Conservation (phyloP, 768 basidiomycete genomes). For the Kwoniella sp. region DNA sequence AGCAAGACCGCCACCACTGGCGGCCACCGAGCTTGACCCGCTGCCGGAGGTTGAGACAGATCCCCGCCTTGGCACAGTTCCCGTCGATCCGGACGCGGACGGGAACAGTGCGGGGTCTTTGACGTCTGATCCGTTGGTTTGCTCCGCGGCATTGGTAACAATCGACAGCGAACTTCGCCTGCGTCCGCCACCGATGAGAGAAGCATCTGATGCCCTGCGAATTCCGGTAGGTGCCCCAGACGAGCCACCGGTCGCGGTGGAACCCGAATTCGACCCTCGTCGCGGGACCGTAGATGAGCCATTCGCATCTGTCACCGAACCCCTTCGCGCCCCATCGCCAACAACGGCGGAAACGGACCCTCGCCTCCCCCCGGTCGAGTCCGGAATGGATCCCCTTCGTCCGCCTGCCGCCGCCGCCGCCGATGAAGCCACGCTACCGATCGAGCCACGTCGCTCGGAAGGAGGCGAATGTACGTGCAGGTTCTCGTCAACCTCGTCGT, state of each 20-base stretch:
- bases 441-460: slow-evolving; percentile 9
- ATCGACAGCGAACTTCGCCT: slow-evolving; percentile 9
- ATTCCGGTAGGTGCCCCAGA: not conserved
- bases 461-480: slow-evolving; percentile 49
- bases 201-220: slow-evolving; percentile 6
- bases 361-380: not conserved
- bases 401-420: not conserved
- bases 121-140: slow-evolving; percentile 1
- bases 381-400: not conserved
- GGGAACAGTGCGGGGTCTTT: slow-evolving; percentile 30
- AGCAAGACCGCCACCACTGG: slow-evolving; percentile 11
- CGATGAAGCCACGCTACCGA: not conserved
- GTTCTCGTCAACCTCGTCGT: slow-evolving; percentile 39
- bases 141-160: slow-evolving; percentile 5
- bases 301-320: slow-evolving; percentile 6
- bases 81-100: slow-evolving; percentile 8
- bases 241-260: not conserved
- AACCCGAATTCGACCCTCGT: slow-evolving; percentile 15
- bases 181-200: not conserved
- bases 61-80: slow-evolving; percentile 8
- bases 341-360: slow-evolving; percentile 5
- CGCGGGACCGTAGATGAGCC: slow-evolving; percentile 1
- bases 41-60: slow-evolving; percentile 10
- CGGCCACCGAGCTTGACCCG: slow-evolving; percentile 1
- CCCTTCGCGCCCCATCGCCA: slow-evolving; percentile 2